Base-by-base conservation (phyloP, 2,329 filamentous ascomycete genomes). In the Fusarium devonianum region DNA sequence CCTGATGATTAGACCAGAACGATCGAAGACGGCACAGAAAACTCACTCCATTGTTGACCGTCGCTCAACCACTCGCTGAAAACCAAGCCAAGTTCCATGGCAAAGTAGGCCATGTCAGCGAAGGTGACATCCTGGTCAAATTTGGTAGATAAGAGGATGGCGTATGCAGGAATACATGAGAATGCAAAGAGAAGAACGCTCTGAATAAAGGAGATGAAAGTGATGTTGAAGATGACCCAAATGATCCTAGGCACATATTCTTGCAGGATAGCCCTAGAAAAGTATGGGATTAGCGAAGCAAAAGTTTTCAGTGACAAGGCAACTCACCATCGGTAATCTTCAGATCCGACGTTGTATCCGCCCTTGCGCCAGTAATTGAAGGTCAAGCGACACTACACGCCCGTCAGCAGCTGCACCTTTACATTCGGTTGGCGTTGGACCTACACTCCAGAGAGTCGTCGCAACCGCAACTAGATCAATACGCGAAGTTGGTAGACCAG, bases 281-380 rank as follows among this genome's bases (percentile, higher is more conserved):
- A 34, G 11, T 56, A 66, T 52, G 38, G 49, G 33, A 16, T 36
- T 35, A 33, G 41, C 36, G 18, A 12, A 17, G n/a, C 5, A 9
- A 23, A 28, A 33, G 23, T 26, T n/a, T 5, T 12, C n/a, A 12
- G 23, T 4, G 21, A 13, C 34, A 14, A 4, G 14, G 36, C 12
- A 7, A 45, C 67, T 51, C 57, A 75, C 86, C 94, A 99, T 74
- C 94, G 84, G 71, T 99, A 99, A 72, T 99, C 94, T 73, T 99
- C 93, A 12, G 89, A 92, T 26, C 94, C 93, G 57, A 92, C 79
- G 12, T 80, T 77, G 71, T 99, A 99, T 17, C 94, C 94, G 28
- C 94, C 94, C 71, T 90, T 96, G 49, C 94, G 88, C 87, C 89
- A 96, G 75, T 97, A 99, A 74, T 99, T 99, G 78, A 84, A 97